Evolutionary conservation across 345 rosid genomes (phyloP), one percentile per base, ranked within the genome.

Genomic region (Sapria himalayana): DNA sequence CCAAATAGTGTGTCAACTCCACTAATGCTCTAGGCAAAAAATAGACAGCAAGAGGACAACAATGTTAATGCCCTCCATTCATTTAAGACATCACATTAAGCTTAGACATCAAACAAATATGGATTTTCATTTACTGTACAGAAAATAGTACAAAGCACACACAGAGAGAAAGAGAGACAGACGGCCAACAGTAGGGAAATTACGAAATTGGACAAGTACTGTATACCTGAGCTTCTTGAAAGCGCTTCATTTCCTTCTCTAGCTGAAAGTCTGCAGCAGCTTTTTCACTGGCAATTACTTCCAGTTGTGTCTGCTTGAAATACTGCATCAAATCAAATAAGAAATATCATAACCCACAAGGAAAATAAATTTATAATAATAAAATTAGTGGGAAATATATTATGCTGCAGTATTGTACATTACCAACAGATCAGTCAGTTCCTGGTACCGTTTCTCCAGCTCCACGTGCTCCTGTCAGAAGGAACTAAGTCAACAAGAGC

Each of bases 181-280:
- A n/a, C n/a, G n/a, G n/a, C n/a, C n/a, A n/a, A n/a, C n/a, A n/a
- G n/a, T n/a, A n/a, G n/a, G n/a, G n/a, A n/a, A 34, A 37, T n/a
- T 6, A 25, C 45, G 53, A 42, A 19, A 15, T 36, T 24, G 24
- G 48, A 41, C 34, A 18, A 52, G 15, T 12, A 22, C 37, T 32
- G 22, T 22, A 37, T 52, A 80, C 99, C 86, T 77, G 86, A 55
- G 57, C 93, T 64, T 91, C 95, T 25, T 67, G 93, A 47, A 73
- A 55, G 44, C 80, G 92, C 51, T 69, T 84, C 41, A 75, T 43
- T 70, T 91, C 99, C 69, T 84, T 80, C 65, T 91, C 99, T 66
- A 79, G 56, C 60, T 91, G 99, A 60, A 84, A 91, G 58, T 91
- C 95, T 48, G 95, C 95, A 0, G 95, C 95, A 54, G 95, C 95